phyloP scores from a whole-genome alignment of 805 yeast species.

The Komagataella phaffii region DNA sequence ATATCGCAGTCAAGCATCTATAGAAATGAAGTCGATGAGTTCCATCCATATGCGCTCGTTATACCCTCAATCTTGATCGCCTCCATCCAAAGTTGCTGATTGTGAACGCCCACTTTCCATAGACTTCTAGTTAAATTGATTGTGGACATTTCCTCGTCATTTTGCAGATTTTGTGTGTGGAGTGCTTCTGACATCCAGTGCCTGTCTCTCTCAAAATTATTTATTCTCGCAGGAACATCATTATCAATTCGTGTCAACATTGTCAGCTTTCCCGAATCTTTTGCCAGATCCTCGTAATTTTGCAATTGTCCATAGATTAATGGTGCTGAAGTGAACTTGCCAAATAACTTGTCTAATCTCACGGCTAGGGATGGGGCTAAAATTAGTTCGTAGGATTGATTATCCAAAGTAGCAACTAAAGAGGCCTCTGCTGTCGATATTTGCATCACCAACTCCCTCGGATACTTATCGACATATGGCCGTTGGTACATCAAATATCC shows the following conservation, averaged over 20 bases:
- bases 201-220: background rate
- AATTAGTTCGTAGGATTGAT: background rate
- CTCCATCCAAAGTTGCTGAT: constrained; percentile 12
- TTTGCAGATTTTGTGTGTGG: background rate
- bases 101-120: constrained; percentile 7
- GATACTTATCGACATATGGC: background rate
- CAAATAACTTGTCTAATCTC: background rate
- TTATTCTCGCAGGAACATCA: background rate
- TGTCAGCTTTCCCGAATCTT: background rate
- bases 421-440: background rate
- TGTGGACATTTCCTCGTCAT: background rate
- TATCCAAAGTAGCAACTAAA: background rate
- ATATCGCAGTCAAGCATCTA: background rate
- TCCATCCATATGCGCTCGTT: constrained; percentile 11
- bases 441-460: background rate
- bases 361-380: background rate
- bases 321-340: background rate
- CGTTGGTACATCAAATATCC: background rate
- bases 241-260: background rate
- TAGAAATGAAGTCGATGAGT: constrained; percentile 2
- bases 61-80: constrained; percentile 15
- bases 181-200: background rate
- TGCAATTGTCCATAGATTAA: background rate
- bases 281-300: background rate
- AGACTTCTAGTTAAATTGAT: background rate